phyloP scores from a whole-genome alignment of 257 asterid species.

The Eucommia ulmoides region DNA sequence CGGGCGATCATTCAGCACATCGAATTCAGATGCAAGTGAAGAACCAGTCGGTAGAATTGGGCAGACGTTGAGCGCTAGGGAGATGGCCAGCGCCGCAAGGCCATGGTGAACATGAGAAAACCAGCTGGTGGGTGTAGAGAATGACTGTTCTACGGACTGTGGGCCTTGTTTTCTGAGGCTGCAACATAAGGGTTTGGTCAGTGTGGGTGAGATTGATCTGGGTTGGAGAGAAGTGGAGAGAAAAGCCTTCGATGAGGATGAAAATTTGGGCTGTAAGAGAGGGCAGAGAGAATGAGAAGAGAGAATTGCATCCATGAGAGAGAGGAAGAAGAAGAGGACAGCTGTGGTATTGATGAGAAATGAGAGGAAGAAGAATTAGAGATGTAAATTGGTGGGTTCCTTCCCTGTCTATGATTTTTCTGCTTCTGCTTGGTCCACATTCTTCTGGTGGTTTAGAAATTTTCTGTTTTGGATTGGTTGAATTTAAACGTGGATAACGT shows the following conservation, averaged over 20 bases:
- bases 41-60: slow-evolving; percentile 35
- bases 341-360: background rate
- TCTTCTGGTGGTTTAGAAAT: background rate
- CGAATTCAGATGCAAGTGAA: slow-evolving; percentile 82
- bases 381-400: too few species aligned
- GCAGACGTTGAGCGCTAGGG: slow-evolving; percentile 59
- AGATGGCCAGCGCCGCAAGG: slow-evolving; percentile 71
- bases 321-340: slow-evolving; percentile 3
- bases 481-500: background rate
- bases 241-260: slow-evolving; percentile 4
- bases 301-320: slow-evolving; percentile 74
- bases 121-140: slow-evolving; percentile 41
- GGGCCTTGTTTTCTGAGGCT: slow-evolving; percentile 27
- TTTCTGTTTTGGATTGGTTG: background rate
- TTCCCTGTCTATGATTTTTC: background rate
- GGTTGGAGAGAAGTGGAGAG: slow-evolving; percentile 19
- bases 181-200: slow-evolving; percentile 41
- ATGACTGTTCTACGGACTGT: slow-evolving; percentile 21
- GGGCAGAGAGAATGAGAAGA: slow-evolving; percentile 61
- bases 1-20: slow-evolving; percentile 73
- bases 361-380: background rate
- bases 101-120: slow-evolving; percentile 64
- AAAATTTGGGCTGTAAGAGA: slow-evolving; percentile 35
- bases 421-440: background rate
- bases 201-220: slow-evolving; percentile 19